A percentile compares a stretch with the other conserved stretches of the same genome.
Evolutionary conservation across 805 yeast genomes (phyloP).

Genomic region (Yarrowia phangngaensis): DNA sequence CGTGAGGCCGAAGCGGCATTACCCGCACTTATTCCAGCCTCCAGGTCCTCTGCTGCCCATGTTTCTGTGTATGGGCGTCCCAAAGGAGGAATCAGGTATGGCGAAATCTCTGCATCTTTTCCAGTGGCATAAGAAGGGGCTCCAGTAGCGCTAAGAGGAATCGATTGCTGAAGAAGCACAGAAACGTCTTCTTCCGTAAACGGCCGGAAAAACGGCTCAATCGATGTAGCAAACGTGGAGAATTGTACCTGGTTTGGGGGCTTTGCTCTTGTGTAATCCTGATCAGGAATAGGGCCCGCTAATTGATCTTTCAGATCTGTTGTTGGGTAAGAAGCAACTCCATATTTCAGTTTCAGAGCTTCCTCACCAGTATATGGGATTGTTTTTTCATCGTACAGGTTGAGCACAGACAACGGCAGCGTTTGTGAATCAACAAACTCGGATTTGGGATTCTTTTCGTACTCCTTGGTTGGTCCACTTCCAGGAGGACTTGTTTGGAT

Average conservation of each 20-base stretch:
- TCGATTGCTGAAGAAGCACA: slow-evolving; percentile 59
- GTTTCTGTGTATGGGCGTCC: slow-evolving; percentile 78
- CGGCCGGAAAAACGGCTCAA: slow-evolving; percentile 79
- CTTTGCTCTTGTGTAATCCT: slow-evolving; percentile 78
- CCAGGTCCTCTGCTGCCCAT: slow-evolving; percentile 80
- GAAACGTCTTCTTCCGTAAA: slow-evolving; percentile 78
- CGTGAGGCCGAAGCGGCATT: slow-evolving; percentile 3
- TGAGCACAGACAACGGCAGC: slow-evolving; percentile 63
- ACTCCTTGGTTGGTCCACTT: slow-evolving; percentile 28
- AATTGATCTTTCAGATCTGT: slow-evolving; percentile 66
- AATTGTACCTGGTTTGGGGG: slow-evolving; percentile 90
- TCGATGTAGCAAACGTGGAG: slow-evolving; percentile 75
- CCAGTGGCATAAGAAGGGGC: slow-evolving; percentile 41
- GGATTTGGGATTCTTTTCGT: slow-evolving; percentile 61
- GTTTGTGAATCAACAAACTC: slow-evolving; percentile 71
- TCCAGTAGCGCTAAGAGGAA: slow-evolving; percentile 45
- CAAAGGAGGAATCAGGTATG: slow-evolving; percentile 76
- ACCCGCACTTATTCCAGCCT: slow-evolving; percentile 19
- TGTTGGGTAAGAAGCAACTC: slow-evolving; percentile 86
- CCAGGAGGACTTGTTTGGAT: not conserved
- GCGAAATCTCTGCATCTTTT: slow-evolving; percentile 44
- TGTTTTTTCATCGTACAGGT: slow-evolving; percentile 59
- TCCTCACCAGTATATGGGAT: slow-evolving; percentile 68
- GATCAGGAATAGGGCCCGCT: slow-evolving; percentile 86
- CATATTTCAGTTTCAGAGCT: slow-evolving; percentile 68